A percentile compares a stretch with the other conserved stretches of the same genome.
phyloP scores from a whole-genome alignment of 169 alveolate species.

The Amoebophrya sp. region DNA sequence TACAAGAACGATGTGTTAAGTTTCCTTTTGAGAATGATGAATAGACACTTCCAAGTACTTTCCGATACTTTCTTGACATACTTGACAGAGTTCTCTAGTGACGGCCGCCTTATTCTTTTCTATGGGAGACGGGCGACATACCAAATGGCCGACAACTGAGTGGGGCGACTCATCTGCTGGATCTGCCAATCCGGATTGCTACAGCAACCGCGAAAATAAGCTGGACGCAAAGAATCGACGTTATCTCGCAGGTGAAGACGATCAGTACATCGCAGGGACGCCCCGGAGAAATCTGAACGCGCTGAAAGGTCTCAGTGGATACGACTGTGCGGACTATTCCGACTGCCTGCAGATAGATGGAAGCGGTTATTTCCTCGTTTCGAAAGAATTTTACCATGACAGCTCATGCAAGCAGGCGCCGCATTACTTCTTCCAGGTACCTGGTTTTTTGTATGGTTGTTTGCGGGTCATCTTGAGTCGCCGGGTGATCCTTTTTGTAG shows the following conservation, averaged over 20 bases:
- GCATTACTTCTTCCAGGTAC: not conserved
- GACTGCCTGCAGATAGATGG: constrained; percentile 14
- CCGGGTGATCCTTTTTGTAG: not conserved
- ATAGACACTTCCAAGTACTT: no score
- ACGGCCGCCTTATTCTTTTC: not conserved
- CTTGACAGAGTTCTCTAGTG: not conserved
- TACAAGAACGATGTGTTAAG: no score
- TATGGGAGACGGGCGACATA: no score
- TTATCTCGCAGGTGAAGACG: not conserved
- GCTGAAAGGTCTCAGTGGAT: not conserved
- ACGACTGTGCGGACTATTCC: not conserved
- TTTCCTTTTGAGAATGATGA: no score
- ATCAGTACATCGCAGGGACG: not conserved
- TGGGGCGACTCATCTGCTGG: no score
- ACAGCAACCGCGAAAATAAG: no score
- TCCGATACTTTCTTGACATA: no score
- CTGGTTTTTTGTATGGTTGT: not conserved
- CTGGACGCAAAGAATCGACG: no score
- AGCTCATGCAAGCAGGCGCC: not conserved
- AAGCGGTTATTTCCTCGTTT: not conserved
- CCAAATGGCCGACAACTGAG: no score
- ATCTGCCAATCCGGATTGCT: no score
- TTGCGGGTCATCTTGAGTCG: not conserved
- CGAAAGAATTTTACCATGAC: not conserved
- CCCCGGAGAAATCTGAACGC: not conserved